Evolutionary conservation across 2,329 filamentous ascomycete genomes (phyloP).

Genomic region (Paecilomyces dactylethromorphus): DNA sequence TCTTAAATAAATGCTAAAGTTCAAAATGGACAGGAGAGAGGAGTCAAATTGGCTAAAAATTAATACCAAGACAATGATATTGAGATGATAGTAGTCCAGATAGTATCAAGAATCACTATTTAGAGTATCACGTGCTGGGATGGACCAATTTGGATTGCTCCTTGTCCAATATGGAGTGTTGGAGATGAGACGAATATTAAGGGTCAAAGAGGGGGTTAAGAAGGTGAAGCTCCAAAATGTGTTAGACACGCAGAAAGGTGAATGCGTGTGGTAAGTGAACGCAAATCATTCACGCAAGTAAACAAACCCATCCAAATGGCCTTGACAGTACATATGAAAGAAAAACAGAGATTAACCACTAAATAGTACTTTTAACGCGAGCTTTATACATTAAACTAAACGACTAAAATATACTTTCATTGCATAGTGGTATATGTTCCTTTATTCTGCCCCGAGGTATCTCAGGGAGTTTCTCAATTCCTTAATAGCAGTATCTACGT

Average conservation of each 20-base stretch:
- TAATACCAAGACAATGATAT: too few relatives aligned
- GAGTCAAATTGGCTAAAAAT: too few relatives aligned
- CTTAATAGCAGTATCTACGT: constrained; percentile 80
- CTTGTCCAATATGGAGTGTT: background rate
- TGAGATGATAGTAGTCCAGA: too few relatives aligned
- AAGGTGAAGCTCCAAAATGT: background rate
- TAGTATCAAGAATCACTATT: background rate
- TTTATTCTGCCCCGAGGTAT: constrained; percentile 57
- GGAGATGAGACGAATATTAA: background rate
- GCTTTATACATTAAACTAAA: background rate
- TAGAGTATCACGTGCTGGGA: background rate
- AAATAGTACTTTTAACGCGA: background rate
- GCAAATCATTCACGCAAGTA: background rate
- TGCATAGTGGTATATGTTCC: background rate
- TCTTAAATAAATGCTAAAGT: too few relatives aligned
- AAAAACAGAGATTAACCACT: background rate
- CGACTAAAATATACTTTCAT: background rate
- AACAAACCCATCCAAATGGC: background rate
- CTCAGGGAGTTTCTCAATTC: constrained; percentile 72
- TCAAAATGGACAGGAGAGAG: too few relatives aligned
- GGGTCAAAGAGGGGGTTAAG: background rate
- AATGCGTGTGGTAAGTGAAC: background rate
- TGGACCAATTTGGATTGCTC: background rate
- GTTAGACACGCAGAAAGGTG: background rate
- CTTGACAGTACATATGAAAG: background rate